These are phyloP conservation scores for Anisogramma anomala DNA, from an alignment of 2,329 filamentous ascomycete genomes.

Conservation along the genomic window DNA sequence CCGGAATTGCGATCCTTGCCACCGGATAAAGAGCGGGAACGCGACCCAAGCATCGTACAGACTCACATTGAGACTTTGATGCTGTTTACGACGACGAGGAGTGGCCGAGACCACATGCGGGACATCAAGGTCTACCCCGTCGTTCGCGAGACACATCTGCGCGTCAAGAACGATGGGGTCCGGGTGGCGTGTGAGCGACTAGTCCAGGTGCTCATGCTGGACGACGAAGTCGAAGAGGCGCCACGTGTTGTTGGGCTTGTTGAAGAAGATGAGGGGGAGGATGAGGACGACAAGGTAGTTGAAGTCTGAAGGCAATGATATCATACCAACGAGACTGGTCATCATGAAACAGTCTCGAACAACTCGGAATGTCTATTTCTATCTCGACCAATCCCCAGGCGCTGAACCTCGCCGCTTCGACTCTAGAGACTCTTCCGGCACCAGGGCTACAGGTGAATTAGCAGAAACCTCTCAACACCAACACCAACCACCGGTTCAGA, in stretches of 20 bases:
- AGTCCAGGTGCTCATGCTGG: constrained; percentile 78
- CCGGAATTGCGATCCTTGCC: constrained; percentile 82
- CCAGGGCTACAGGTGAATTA: no score
- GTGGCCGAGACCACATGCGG: constrained; percentile 64
- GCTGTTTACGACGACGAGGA: constrained; percentile 65
- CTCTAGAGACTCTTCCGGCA: no score
- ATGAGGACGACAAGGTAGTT: constrained; percentile 43
- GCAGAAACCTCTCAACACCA: no score
- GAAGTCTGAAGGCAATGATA: constrained; percentile 35
- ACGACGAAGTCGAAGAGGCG: constrained; percentile 38
- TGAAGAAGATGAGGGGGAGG: constrained; percentile 37
- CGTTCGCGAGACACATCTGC: constrained; percentile 71
- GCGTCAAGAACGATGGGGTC: constrained; percentile 67
- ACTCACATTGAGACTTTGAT: constrained; percentile 85
- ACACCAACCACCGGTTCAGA: not conserved
- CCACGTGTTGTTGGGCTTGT: constrained; percentile 31
- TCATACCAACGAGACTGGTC: not conserved
- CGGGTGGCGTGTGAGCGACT: constrained; percentile 76
- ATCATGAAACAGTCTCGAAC: not conserved
- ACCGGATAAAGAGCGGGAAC: constrained; percentile 77
- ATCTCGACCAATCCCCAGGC: not conserved
- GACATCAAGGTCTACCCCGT: constrained; percentile 78
- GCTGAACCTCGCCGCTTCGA: no score
- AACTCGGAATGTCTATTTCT: not conserved
- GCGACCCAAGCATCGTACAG: constrained; percentile 62